Evolutionary conservation across 2,329 filamentous ascomycete species (phyloP).

Genomic region (Pseudogymnoascus sp.): DNA sequence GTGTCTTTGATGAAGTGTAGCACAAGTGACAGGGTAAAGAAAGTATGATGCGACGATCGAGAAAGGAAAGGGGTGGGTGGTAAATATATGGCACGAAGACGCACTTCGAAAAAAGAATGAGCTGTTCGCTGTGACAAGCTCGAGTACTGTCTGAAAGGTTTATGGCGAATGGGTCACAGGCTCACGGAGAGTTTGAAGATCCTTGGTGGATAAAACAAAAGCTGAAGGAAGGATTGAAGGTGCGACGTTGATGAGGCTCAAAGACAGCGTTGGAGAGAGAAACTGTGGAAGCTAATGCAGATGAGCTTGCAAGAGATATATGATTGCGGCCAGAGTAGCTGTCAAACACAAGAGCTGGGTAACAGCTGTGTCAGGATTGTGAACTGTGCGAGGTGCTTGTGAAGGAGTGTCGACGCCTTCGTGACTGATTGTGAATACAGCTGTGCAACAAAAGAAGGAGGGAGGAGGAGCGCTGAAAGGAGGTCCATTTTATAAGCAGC

Average conservation of each 20-base stretch:
- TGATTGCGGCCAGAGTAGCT: background rate
- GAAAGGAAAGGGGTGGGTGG: background rate
- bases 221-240: background rate
- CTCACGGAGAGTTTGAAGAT: background rate
- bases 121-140: no score
- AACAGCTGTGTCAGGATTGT: no score
- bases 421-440: no score
- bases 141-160: background rate
- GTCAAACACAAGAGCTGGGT: background rate
- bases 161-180: background rate
- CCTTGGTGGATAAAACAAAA: background rate
- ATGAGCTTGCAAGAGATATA: background rate
- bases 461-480: background rate
- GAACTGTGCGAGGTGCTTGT: no score
- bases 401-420: no score
- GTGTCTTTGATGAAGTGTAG: background rate
- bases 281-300: background rate
- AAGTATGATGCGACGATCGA: no score
- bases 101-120: background rate
- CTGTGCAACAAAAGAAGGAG: background rate
- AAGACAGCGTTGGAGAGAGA: background rate
- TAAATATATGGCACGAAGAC: background rate
- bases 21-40: no score
- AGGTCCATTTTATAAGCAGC: background rate
- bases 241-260: background rate